These are phyloP conservation scores for Lachnellula hyalina DNA, from an alignment of 2,329 filamentous ascomycete genomes.

Conservation along the genomic window DNA sequence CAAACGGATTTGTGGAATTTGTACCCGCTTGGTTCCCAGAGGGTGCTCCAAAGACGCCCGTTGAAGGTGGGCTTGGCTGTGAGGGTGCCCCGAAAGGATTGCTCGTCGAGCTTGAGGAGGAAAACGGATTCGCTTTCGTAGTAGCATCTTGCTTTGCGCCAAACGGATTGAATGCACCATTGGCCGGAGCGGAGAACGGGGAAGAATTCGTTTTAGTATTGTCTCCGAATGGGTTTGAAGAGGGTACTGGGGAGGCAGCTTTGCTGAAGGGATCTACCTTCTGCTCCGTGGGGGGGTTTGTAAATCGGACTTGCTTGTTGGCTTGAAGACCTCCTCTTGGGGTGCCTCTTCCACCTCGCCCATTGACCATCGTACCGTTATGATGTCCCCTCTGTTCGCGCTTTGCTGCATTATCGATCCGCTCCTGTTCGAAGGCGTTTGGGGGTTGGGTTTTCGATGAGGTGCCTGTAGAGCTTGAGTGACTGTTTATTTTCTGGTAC, in stretches of 20 bases:
- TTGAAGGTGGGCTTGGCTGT: constrained; percentile 4
- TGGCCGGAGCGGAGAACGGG: constrained; percentile 11
- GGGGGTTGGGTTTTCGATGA: constrained; percentile 8
- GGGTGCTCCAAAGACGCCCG: constrained; percentile 4
- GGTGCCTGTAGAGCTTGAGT: constrained; percentile 20
- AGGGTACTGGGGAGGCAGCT: constrained; percentile 3
- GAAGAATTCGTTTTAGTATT: constrained; percentile 1
- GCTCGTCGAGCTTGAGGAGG: constrained; percentile 44
- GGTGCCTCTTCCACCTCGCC: constrained; percentile 20
- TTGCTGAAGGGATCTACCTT: constrained; percentile 6
- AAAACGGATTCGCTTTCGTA: constrained; percentile 17
- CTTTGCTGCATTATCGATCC: constrained; percentile 31
- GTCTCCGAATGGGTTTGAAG: constrained; percentile 15
- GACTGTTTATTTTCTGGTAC: constrained; percentile 7
- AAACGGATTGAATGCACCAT: constrained; percentile 15
- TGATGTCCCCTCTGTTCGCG: constrained; percentile 22
- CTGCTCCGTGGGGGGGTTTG: constrained; percentile 11
- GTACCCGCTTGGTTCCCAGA: constrained; percentile 1
- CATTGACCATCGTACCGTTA: constrained; percentile 16
- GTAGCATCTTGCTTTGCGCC: not conserved
- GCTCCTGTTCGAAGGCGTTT: constrained; percentile 28
- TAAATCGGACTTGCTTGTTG: constrained; percentile 27
- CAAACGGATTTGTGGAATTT: not conserved
- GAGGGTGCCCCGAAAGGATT: constrained; percentile 15
- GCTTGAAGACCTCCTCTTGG: constrained; percentile 10